Conservation (phyloP, 192 early-diverging fungal genomes). For the Gonapodya sp. region DNA sequence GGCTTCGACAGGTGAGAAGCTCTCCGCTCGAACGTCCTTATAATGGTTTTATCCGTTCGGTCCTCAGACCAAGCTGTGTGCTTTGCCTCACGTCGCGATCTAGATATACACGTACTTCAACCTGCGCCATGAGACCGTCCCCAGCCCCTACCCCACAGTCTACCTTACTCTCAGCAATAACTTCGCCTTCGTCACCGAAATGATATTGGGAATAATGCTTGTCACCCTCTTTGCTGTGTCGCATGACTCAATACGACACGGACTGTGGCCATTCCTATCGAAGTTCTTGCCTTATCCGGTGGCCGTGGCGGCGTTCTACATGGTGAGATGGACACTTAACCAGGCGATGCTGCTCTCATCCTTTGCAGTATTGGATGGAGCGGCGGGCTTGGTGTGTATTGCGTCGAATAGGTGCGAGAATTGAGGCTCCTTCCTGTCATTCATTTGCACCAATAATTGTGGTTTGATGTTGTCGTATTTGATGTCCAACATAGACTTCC, state of each 20-base stretch:
- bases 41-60: background rate
- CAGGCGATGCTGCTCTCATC: background rate
- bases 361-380: background rate
- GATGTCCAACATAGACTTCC: background rate
- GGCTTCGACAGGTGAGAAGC: background rate
- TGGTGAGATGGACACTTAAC: background rate
- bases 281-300: background rate
- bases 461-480: too few relatives aligned
- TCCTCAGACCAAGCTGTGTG: too few relatives aligned
- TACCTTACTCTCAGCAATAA: background rate
- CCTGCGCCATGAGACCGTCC: background rate
- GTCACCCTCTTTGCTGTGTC: background rate
- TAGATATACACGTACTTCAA: background rate
- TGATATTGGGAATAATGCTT: background rate
- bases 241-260: background rate
- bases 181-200: background rate
- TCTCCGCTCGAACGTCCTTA: background rate
- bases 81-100: too few relatives aligned
- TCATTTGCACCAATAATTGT: too few relatives aligned
- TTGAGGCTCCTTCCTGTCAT: too few relatives aligned
- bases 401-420: background rate
- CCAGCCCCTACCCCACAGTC: background rate
- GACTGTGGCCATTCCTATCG: background rate
- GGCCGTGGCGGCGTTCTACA: background rate
- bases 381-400: background rate